These are phyloP conservation scores for Aspergillus sparsus DNA, from an alignment of 495 filamentous ascomycete genomes.

Conservation along the genomic window DNA sequence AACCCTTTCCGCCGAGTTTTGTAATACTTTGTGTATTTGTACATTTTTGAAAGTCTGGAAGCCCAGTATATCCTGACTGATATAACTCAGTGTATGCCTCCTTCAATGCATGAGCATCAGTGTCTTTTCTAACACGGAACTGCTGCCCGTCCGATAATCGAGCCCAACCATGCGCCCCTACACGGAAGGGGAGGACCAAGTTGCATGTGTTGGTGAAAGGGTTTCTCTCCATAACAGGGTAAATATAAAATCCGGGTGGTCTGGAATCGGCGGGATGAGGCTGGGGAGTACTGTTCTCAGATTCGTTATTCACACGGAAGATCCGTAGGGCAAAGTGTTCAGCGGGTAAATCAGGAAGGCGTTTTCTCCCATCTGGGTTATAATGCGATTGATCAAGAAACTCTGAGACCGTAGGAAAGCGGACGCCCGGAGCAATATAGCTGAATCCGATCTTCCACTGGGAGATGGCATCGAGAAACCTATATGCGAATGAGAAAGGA, in stretches of 20 bases:
- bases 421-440: slow-evolving; percentile 9
- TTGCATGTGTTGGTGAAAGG: slow-evolving; percentile 2
- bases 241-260: background rate
- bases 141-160: background rate
- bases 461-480: background rate
- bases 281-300: background rate
- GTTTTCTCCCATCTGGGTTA: background rate
- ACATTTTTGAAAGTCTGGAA: slow-evolving; percentile 2
- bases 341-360: background rate
- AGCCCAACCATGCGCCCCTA: background rate
- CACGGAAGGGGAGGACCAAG: background rate
- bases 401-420: background rate
- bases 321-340: background rate
- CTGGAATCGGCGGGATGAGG: background rate
- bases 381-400: background rate
- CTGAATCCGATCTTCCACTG: background rate
- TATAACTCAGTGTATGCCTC: background rate
- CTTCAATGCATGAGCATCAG: background rate
- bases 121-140: too few relatives aligned
- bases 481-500: background rate
- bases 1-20: slow-evolving; percentile 4
- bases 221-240: background rate
- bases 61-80: background rate
- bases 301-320: background rate
- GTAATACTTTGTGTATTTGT: slow-evolving; percentile 4